These are phyloP conservation scores for Penicillium odoratum DNA, from an alignment of 495 filamentous ascomycete genomes.

Conservation along the genomic window DNA sequence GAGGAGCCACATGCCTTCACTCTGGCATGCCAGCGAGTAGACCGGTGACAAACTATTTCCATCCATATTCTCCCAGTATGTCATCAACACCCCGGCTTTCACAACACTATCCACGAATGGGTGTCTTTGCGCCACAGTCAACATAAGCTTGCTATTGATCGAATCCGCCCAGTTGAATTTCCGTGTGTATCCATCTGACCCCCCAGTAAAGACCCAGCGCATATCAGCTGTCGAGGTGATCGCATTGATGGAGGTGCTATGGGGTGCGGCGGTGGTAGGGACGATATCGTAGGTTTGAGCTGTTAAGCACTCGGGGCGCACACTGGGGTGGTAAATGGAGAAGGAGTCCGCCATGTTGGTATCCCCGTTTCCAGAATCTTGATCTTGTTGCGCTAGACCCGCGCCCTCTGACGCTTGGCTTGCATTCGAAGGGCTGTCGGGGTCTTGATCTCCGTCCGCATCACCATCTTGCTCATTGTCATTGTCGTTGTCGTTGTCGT, in stretches of 20 bases:
- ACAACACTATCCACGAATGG: conserved; percentile 97
- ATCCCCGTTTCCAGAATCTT: conserved; percentile 32
- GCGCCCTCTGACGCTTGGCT: conserved; percentile 48
- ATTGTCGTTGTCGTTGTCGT: conserved; percentile 54
- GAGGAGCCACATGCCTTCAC: conserved; percentile 85
- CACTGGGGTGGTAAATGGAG: conserved; percentile 56
- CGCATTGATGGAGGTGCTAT: conserved; percentile 93
- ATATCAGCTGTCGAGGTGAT: conserved; percentile 91
- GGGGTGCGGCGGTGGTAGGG: conserved; percentile 93
- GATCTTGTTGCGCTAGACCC: conserved; percentile 42
- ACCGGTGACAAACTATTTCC: conserved; percentile 70
- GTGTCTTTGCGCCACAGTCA: conserved; percentile 95
- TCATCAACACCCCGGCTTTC: conserved; percentile 88
- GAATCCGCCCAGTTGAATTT: conserved; percentile 96
- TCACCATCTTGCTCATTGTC: conserved; percentile 17
- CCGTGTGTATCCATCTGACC: conserved; percentile 89
- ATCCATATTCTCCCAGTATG: conserved; percentile 92
- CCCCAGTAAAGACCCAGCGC: conserved; percentile 92
- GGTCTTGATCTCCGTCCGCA: conserved; percentile 53
- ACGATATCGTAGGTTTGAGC: conserved; percentile 94
- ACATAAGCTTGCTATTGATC: conserved; percentile 87
- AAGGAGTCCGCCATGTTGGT: conserved; percentile 35
- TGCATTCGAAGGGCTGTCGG: conserved; percentile 50
- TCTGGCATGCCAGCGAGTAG: conserved; percentile 90
- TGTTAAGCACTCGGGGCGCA: conserved; percentile 77